A percentile compares a stretch with the other conserved stretches of the same genome.
These are phyloP conservation scores for Trypanosoma caninum DNA, from an alignment of 208 protist genomes.

Conservation along the genomic window DNA sequence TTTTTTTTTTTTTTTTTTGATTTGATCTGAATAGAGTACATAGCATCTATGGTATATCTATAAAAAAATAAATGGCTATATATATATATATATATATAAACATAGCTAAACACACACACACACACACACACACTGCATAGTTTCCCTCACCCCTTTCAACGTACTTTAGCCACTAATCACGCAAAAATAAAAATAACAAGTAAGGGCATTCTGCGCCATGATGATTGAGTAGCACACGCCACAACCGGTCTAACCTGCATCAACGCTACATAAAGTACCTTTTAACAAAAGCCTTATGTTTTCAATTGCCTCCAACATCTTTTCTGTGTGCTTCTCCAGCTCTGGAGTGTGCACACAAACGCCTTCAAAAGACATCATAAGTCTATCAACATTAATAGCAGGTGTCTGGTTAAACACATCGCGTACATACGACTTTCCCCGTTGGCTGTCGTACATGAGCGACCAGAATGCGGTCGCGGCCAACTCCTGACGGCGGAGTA, in stretches of 20 bases:
- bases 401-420: conserved; percentile 28
- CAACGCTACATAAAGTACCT: background rate
- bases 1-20: conserved; percentile 3
- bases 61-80: too few relatives aligned
- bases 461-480: conserved; percentile 42
- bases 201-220: too few relatives aligned
- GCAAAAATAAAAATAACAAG: conserved; percentile 12
- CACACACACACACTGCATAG: background rate
- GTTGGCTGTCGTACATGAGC: conserved; percentile 48
- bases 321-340: background rate
- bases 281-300: conserved; percentile 21
- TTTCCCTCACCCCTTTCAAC: too few relatives aligned
- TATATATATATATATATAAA: too few relatives aligned
- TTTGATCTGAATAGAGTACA: background rate
- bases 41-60: background rate
- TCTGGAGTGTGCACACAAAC: background rate
- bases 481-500: conserved; percentile 35
- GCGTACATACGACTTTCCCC: conserved; percentile 42
- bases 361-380: conserved; percentile 1
- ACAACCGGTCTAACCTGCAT: too few relatives aligned
- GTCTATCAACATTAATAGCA: conserved; percentile 20
- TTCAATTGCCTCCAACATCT: conserved; percentile 19
- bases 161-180: too few relatives aligned
- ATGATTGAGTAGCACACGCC: too few relatives aligned
- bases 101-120: background rate